Evolutionary conservation across 163 green algal genomes (phyloP), one percentile per base, ranked within the genome.

Genomic region (Chloromonas sp.): DNA sequence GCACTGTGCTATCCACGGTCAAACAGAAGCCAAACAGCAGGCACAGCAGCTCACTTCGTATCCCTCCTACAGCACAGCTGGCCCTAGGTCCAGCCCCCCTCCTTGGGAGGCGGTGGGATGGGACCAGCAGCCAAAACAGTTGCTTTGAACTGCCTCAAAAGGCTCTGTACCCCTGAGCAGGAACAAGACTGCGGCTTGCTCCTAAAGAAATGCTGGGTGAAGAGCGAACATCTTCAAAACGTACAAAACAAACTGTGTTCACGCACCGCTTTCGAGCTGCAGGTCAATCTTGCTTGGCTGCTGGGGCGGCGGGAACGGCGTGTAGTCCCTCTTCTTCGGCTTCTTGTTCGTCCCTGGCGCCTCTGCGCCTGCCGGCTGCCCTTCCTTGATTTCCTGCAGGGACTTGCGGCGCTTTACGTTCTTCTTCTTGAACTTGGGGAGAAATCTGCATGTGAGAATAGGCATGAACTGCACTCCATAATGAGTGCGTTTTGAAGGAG

Each of bases 371-470:
- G 71, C 13, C 71, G 71, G 13, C 66, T 74, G 66, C 1, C 71
- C 82, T 81, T 80, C 71, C 66, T 84, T 78, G 58, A 59, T 71
- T 78, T 82, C 84, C 83, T 86, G 92, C 91, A 76, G 87, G 86
- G 58, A 92, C 91, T 98, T 98, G 85, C 95, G 94, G 61, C 95
- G 91, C 92, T 97, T 92, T 3, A 99, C 95, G 87, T 99, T 99
- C 93, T 98, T 98, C 94, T 98, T 98, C 90, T 98, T 99, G 92
- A 99, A 99, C 82, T 98, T 99, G 70, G 97, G 97, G 84, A 99
- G 89, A 89, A 99, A 99, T 83, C 97, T 93, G 83, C 1, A 70
- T 5, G 66, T 74, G 5, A 74, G 66, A 74, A 11, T 11, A 74
- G 5, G 66, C 66, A 74, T 74, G 66, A 5, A 74, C 5, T 74